Evolutionary conservation across 2,329 filamentous ascomycete species (phyloP), one percentile per base, ranked within the genome.

Genomic region (Diatrype stigma): DNA sequence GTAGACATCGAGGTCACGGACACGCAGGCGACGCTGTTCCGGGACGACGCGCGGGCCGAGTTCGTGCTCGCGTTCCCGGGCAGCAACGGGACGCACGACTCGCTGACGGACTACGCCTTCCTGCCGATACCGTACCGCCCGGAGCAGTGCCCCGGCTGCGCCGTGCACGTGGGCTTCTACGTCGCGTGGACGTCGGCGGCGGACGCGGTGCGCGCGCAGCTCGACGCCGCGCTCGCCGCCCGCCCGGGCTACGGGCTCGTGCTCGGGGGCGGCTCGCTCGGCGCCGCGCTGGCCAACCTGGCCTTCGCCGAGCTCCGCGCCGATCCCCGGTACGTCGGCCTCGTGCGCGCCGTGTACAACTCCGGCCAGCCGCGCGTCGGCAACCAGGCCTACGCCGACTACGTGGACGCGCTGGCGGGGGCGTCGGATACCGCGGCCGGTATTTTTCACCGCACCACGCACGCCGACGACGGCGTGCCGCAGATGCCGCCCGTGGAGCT

Each of bases 391-490:
- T 59, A 75, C 46, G 66, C 70, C 12, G 57, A 64, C 16, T 74
- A 66, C 52, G 66, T 80, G 37, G 64, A 66, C 3, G 35, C 53
- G 59, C 32, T 19, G 19, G 37, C 37, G 6, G 26, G 26, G 10
- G 26, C 26, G 26, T 30, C 26, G 26, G 26, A 5, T 6, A 30
- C 26, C 26, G n/a, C 16, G 37, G 7, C n/a, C 6, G 70, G 61
- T 11, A 54, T 35, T 1, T 47, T 56, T 26, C 78, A 67, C 59
- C 69, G 78, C 6, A 70, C 78, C 22, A 79, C 77, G 0, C 76
- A 80, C 58, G 67, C 60, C 37, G 63, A 73, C 44, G 79, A 82
- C 50, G 71, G 74, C 0, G 72, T 81, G 0, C 77, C 78, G 0
- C 70, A 74, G 47, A 61, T 81, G 6, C 77, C 78, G 0, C 63